Conservation (phyloP, 2,329 filamentous ascomycete species). For the Fusarium abutilonis region DNA sequence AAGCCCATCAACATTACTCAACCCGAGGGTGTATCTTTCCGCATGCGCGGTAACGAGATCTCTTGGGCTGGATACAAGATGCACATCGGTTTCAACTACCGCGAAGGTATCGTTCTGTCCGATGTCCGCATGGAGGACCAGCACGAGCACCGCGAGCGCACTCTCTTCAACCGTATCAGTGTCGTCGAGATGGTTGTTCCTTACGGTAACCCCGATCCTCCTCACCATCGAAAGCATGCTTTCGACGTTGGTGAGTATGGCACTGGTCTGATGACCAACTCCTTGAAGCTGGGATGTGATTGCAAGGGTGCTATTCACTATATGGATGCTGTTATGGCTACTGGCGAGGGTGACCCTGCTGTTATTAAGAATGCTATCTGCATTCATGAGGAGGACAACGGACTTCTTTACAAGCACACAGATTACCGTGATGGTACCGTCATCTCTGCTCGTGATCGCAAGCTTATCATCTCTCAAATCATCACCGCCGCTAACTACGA, state of each 20-base stretch:
- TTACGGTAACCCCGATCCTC: slow-evolving; percentile 81
- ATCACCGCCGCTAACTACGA: slow-evolving; percentile 75
- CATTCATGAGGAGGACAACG: slow-evolving; percentile 72
- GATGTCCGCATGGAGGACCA: slow-evolving; percentile 72
- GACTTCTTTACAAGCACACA: slow-evolving; percentile 72
- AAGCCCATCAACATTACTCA: slow-evolving; percentile 54
- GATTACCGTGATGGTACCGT: slow-evolving; percentile 69
- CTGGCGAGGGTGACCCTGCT: slow-evolving; percentile 77
- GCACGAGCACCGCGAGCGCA: slow-evolving; percentile 56
- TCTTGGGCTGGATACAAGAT: slow-evolving; percentile 75
- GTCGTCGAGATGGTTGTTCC: slow-evolving; percentile 78
- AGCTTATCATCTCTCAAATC: slow-evolving; percentile 71
- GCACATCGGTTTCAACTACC: slow-evolving; percentile 75
- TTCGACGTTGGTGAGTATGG: slow-evolving; percentile 86
- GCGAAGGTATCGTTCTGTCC: slow-evolving; percentile 76
- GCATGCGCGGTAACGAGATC: slow-evolving; percentile 60
- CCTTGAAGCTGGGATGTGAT: slow-evolving; percentile 80
- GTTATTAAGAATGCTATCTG: slow-evolving; percentile 95
- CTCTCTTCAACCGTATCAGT: slow-evolving; percentile 73
- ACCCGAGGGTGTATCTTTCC: slow-evolving; percentile 54
- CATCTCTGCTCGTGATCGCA: slow-evolving; percentile 65
- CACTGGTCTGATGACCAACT: slow-evolving; percentile 86
- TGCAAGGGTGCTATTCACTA: slow-evolving; percentile 94
- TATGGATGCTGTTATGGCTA: slow-evolving; percentile 87
- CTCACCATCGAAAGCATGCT: slow-evolving; percentile 83